Conservation (phyloP, 108 stramenopile species). For the Cyclotella baltica region DNA sequence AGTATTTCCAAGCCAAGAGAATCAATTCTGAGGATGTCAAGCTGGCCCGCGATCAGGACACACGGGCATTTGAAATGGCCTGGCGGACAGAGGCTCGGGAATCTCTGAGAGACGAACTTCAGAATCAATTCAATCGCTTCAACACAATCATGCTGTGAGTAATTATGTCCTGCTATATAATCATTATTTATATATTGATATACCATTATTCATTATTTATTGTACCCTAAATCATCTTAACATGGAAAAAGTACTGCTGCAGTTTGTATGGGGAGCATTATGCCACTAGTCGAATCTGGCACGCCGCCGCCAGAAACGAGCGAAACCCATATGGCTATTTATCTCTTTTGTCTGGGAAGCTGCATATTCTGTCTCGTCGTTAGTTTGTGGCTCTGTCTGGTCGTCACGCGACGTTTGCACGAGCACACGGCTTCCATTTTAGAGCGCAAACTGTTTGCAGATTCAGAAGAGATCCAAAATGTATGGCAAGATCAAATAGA, state of each 20-base stretch:
- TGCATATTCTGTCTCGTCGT: constrained; percentile 36
- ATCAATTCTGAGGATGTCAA: constrained; percentile 34
- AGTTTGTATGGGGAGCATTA: constrained; percentile 42
- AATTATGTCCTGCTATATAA: neutral
- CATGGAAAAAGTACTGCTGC: constrained; percentile 15
- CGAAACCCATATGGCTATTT: constrained; percentile 14
- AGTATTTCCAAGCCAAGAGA: constrained; percentile 45
- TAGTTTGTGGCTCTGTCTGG: constrained; percentile 34
- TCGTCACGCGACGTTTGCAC: constrained; percentile 43
- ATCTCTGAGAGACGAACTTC: constrained; percentile 41
- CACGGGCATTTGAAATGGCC: constrained; percentile 43
- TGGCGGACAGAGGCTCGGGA: constrained; percentile 51
- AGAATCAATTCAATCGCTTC: constrained; percentile 53
- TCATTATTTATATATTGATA: neutral
- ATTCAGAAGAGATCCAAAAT: constrained; percentile 37
- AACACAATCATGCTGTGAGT: constrained; percentile 50
- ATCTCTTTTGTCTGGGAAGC: constrained; percentile 34
- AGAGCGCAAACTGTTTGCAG: constrained; percentile 47
- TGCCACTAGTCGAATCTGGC: constrained; percentile 22
- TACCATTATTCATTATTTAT: neutral
- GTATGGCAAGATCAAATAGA: constrained; percentile 41
- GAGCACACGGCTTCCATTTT: constrained; percentile 47
- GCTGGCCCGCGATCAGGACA: constrained; percentile 50
- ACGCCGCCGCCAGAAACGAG: constrained; percentile 26
- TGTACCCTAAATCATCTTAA: neutral